A percentile compares a stretch with the other conserved stretches of the same genome.
These are phyloP conservation scores for Fusarium sp. DNA, from an alignment of 2,329 filamentous ascomycete species.

Conservation along the genomic window DNA sequence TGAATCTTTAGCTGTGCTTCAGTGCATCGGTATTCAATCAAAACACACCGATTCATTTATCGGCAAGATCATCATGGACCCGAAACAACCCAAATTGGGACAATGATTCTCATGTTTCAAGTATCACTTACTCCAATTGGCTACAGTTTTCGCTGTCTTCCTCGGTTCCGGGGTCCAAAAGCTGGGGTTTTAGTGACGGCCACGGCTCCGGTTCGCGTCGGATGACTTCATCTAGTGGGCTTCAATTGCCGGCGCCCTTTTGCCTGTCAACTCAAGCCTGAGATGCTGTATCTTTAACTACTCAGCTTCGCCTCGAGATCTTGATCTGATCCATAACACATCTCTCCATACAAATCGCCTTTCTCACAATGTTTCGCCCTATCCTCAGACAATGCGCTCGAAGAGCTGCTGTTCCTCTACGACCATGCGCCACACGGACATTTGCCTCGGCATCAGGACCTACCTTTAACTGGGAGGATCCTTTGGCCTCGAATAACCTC, in stretches of 20 bases:
- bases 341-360: not conserved
- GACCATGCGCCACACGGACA: conserved; percentile 47
- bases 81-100: conserved; percentile 24
- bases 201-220: conserved; percentile 47
- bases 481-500: conserved; percentile 78
- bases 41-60: conserved; percentile 19
- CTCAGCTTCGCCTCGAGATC: conserved; percentile 5
- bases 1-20: conserved; percentile 7
- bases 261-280: conserved; percentile 17
- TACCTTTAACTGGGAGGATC: conserved; percentile 91
- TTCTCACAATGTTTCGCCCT: conserved; percentile 48
- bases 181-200: conserved; percentile 39
- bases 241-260: conserved; percentile 40
- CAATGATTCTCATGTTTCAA: conserved; percentile 21
- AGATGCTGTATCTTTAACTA: conserved; percentile 36
- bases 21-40: conserved; percentile 27
- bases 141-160: conserved; percentile 8
- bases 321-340: not conserved
- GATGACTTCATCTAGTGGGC: conserved; percentile 47
- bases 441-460: conserved; percentile 53
- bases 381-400: conserved; percentile 47
- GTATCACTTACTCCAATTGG: conserved; percentile 15
- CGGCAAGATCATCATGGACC: conserved; percentile 24
- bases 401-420: conserved; percentile 37
- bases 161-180: conserved; percentile 44